Base-by-base conservation (phyloP, 352 stramenopile genomes). In the Peronospora farinosa region DNA sequence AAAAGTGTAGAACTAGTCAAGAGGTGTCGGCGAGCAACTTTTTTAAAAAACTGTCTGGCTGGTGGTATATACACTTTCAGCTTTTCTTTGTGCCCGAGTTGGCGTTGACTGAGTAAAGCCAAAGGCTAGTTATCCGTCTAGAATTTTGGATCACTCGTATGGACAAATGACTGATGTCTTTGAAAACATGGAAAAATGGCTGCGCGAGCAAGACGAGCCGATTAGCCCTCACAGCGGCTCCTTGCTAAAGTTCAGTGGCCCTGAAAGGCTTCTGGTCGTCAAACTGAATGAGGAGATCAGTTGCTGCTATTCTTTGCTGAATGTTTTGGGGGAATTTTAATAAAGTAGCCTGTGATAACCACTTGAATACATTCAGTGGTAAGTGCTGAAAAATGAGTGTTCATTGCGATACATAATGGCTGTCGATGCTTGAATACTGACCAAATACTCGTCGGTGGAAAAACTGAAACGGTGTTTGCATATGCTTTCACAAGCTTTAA, bases 261-360 rank as follows among this genome's bases (percentile, higher is more conserved):
- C 31, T 1, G 28, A 38, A 28, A 16, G 5, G 27, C 21, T 51
- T 17, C 16, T 36, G 11, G 13, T 25, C 12, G 13, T 40, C 25
- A 62, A 74, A 35, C 54, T 64, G n/a, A n/a, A 69, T 7, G 54
- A 54, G 21, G 36, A 51, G 13, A 66, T 35, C 54, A 70, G 9
- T 47, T 85, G 7, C 41, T 82, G 7, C 32, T 60, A n/a, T 47
- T 56, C 8, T 78, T 81, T 60, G 62, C 56, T 37, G 53, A 69
- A 36, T 60, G 69, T 56, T 57, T 67, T 39, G 38, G 30, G 7
- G 67, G 59, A 48, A 63, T 74, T 10, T 45, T 51, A 48, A 21
- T 11, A 4, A 84, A 69, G 36, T 84, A 70, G 73, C 73, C 73
- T 3, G 32, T 79, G 37, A 74, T 84, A 44, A 61, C 44, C 0